phyloP scores from a whole-genome alignment of 805 yeast species.

The Nakazawaea ernobii region DNA sequence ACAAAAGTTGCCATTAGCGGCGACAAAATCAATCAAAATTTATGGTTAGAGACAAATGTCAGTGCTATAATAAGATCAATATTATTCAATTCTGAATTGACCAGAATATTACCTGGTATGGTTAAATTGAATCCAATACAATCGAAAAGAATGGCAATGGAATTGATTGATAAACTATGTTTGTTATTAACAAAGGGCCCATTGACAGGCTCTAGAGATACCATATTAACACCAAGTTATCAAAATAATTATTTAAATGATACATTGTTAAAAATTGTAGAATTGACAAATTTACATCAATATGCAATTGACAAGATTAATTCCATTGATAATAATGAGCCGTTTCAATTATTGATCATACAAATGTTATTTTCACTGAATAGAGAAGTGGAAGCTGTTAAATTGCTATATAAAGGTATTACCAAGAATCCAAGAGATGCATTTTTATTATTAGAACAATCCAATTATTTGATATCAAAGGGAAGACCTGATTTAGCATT shows the following conservation, averaged over 20 bases:
- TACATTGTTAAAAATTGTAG: conserved; percentile 35
- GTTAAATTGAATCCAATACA: conserved; percentile 41
- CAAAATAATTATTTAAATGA: conserved; percentile 50
- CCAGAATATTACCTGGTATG: conserved; percentile 54
- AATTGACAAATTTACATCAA: conserved; percentile 31
- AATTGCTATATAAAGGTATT: conserved; percentile 34
- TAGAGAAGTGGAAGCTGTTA: conserved; percentile 44
- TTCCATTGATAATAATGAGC: conserved; percentile 11
- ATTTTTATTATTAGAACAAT: conserved; percentile 54
- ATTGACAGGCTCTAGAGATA: conserved; percentile 36
- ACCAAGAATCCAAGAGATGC: conserved; percentile 47
- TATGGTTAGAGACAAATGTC: conserved; percentile 62
- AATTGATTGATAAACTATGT: conserved; percentile 33
- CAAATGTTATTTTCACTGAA: conserved; percentile 33
- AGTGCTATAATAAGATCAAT: conserved; percentile 52
- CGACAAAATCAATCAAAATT: conserved; percentile 28
- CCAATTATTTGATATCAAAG: conserved; percentile 54
- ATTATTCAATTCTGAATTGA: conserved; percentile 45
- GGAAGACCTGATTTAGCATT: conserved; percentile 50
- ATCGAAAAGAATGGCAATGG: conserved; percentile 32
- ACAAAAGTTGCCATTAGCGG: conserved; percentile 55
- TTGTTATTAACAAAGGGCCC: conserved; percentile 41
- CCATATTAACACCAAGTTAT: conserved; percentile 26
- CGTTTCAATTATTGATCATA: conserved; percentile 32
- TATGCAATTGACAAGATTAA: conserved; percentile 35